Base-by-base conservation (phyloP, 331 rosid species). In the Quercus lobata region DNA sequence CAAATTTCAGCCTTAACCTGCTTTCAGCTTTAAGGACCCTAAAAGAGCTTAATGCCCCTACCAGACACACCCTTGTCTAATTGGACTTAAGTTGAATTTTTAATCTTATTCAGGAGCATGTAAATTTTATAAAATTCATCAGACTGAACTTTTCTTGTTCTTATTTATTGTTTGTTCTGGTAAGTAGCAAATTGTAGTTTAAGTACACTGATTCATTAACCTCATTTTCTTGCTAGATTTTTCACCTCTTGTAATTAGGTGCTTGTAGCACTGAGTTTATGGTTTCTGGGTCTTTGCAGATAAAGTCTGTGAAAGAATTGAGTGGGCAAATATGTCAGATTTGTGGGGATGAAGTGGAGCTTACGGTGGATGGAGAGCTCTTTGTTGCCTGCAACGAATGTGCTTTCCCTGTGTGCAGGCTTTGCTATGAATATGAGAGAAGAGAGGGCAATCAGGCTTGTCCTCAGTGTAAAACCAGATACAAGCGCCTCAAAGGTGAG, bases 301-400 rank as follows among this genome's bases (percentile, higher is more conserved):
- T 90, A 44, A 89, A 86, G 86, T 92, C 96, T 27, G 92, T 92
- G 58, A 83, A 82, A 46, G 98, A 94, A 73, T 81, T 92, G 87
- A 90, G 97, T 80, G 98, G 92, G 41, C 98, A 94, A 82, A 82
- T 82, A 73, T 94, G 98, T 79, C 96, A 92, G 74, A 94, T 94
- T 82, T 94, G 97, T 78, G 92, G 92, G 29, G 98, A 94, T 57
- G 96, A 89, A 84, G 81, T 94, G 5, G 97, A 90, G 83, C 80
- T 94, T 60, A 90, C 96, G 2, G 89, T 79, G 27, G 97, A 90
- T 17, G 96, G 98, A 77, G 98, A 94, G 89, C 92, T 89, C 5
- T 90, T 94, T 84, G 98, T 94, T 84, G 98, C 98, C n/a, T 92
- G 98, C 89, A 94, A 94, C 19, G 98, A 94, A 79, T 90, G 98